Conservation (phyloP, 257 asterid species). For the Buddleja alternifolia region DNA sequence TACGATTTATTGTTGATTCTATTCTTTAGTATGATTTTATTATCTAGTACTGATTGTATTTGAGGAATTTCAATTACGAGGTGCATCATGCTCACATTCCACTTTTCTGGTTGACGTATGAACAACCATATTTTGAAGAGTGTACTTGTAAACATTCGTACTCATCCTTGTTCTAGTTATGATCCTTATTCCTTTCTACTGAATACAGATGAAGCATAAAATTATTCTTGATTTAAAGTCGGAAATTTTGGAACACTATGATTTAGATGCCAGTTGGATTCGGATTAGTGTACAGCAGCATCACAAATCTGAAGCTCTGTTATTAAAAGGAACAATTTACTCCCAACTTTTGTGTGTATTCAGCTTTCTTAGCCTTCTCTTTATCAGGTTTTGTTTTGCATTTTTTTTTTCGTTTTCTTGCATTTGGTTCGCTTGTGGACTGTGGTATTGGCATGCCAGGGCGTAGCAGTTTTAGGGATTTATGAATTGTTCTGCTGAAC, state of each 20-base stretch:
- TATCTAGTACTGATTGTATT: neutral
- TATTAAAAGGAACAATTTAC: neutral
- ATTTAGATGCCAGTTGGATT: neutral
- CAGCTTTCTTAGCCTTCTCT: neutral
- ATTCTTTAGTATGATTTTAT: neutral
- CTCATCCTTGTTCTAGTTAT: neutral
- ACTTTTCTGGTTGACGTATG: neutral
- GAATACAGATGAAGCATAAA: neutral
- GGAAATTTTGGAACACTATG: neutral
- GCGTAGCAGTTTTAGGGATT: neutral
- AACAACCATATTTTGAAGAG: neutral
- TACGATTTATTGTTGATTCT: neutral
- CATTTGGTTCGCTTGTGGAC: neutral
- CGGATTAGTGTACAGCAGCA: neutral
- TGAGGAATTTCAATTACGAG: neutral
- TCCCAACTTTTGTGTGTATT: neutral
- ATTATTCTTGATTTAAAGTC: neutral
- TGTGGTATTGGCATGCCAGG: neutral
- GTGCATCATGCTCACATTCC: neutral
- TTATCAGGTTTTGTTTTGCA: neutral
- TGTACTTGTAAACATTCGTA: neutral
- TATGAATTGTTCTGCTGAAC: neutral
- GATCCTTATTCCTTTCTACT: constrained; percentile 9
- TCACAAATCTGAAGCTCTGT: constrained; percentile 1
- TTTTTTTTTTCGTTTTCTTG: neutral